These are phyloP conservation scores for Carex cristatella DNA, from an alignment of 176 grass and related monocot genomes.

Conservation along the genomic window DNA sequence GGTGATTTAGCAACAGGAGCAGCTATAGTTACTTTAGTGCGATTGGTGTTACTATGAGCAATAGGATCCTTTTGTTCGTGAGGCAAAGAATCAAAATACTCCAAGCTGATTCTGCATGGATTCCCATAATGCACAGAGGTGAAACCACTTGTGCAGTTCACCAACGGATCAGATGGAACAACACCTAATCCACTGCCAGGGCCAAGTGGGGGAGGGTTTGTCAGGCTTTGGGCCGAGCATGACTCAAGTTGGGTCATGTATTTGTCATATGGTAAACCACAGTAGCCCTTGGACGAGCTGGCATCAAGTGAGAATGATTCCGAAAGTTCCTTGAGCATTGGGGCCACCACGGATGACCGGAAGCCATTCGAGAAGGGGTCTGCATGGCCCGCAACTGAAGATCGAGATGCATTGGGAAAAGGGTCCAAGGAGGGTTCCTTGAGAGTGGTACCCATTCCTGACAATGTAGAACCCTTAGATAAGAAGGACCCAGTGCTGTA, in stretches of 20 bases:
- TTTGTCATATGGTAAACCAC: constrained; percentile 31
- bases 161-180: constrained; percentile 8
- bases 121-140: constrained; percentile 36
- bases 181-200: constrained; percentile 25
- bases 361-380: constrained; percentile 23
- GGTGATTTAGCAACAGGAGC: neutral
- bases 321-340: constrained; percentile 18
- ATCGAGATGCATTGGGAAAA: constrained; percentile 24
- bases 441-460: neutral
- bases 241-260: constrained; percentile 43
- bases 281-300: constrained; percentile 6
- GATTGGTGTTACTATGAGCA: neutral
- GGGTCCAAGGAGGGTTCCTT: constrained; percentile 4
- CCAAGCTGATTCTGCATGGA: constrained; percentile 49
- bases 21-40: constrained; percentile 9
- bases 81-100: constrained; percentile 49
- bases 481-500: neutral
- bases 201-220: constrained; percentile 8
- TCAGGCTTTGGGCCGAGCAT: constrained; percentile 24
- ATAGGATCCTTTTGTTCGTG: constrained; percentile 34
- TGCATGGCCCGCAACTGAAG: neutral
- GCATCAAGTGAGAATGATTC: constrained; percentile 18
- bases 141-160: constrained; percentile 29
- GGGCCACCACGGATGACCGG: constrained; percentile 31
- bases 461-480: neutral